phyloP scores from a whole-genome alignment of 305 asterid genomes.

The Fraxinus floribunda region DNA sequence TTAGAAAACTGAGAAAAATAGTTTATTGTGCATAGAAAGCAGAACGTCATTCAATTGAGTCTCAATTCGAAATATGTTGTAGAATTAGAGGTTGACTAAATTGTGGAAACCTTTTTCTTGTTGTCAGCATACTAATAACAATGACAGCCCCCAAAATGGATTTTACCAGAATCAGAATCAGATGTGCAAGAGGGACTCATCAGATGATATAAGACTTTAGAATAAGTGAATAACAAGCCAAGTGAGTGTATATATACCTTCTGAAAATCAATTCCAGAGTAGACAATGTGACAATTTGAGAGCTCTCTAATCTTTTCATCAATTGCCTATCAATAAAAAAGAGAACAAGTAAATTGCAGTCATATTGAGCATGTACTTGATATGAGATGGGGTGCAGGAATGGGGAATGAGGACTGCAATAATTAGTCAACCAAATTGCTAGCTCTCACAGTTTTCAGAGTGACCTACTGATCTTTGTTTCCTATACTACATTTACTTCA shows the following conservation, averaged over 20 bases:
- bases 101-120: neutral
- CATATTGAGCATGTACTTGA: constrained; percentile 7
- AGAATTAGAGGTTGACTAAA: neutral
- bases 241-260: constrained; percentile 54
- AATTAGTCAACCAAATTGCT: constrained; percentile 13
- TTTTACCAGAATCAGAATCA: neutral
- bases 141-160: neutral
- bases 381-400: neutral
- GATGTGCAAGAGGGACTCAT: neutral
- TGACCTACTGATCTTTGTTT: neutral
- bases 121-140: neutral
- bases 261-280: constrained; percentile 89
- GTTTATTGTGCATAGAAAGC: neutral
- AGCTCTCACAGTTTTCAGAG: neutral
- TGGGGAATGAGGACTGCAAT: neutral
- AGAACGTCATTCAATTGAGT: neutral
- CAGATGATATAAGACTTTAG: neutral
- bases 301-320: constrained; percentile 96
- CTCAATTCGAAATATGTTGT: neutral
- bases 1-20: neutral
- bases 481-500: neutral
- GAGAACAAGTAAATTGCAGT: constrained; percentile 18
- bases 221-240: constrained; percentile 20
- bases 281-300: constrained; percentile 95
- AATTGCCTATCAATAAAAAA: constrained; percentile 64